Base-by-base conservation (phyloP, 805 yeast species). In the Yarrowia sp. region DNA sequence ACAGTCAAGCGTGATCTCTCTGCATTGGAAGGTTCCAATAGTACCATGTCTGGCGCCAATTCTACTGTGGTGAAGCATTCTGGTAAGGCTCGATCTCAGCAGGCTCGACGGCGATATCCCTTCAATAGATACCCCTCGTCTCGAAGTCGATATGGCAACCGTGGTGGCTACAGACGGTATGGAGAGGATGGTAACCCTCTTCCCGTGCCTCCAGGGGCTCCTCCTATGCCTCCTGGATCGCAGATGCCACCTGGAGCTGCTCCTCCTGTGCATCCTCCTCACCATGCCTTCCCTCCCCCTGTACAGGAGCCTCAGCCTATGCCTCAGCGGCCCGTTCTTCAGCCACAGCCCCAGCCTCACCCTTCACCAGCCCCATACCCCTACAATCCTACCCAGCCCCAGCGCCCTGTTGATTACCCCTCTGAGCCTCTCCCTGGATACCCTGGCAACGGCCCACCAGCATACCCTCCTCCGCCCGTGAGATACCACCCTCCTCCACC, bases 401-500 rank as follows among this genome's bases (percentile, higher is more conserved):
- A 55, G 44, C 61, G 61, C 2, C 61, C 61, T 10, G 61, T 55
- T 24, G 61, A 55, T 24, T n/a, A 55, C 46, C 61, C 61, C 10
- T 39, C 61, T 3, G 61, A 55, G 20, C 61, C 61, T 39, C 34
- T 55, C 8, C 61, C 61, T 15, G 61, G 61, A 55, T 55, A 55
- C 61, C 61, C 61, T 24, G 61, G 64, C 33, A 58, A 58, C 33
- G 40, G 30, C 13, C 50, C 40, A 0, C 64, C 64, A 14, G 13
- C 14, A 39, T 55, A 55, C 46, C 61, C 61, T 15, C n/a, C 61
- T 4, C 61, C 61, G 1, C 61, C 61, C 15, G 61, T 55, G 46
- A 33, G 46, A 55, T 55, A 55, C 61, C 61, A 55, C 20, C 61
- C 61, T 40, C 61, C 61, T 9, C 61, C 61, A 15, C 61, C 61